Evolutionary conservation across 192 early-diverging fungal genomes (phyloP).

Genomic region (Podila minutissima): DNA sequence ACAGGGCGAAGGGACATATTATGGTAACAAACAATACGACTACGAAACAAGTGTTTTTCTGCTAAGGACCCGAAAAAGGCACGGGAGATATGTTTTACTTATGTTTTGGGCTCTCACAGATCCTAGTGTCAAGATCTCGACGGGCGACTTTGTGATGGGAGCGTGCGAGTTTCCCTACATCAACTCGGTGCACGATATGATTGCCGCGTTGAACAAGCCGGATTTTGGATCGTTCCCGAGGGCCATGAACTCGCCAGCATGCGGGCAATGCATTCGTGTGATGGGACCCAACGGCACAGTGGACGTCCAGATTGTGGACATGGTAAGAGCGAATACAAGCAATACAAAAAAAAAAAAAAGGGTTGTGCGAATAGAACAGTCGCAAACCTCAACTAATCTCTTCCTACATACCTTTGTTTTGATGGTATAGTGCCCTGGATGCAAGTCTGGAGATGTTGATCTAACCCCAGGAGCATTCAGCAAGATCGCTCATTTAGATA

Average conservation of each 20-base stretch:
- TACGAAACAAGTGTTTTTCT: neutral
- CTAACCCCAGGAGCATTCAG: slow-evolving; percentile 45
- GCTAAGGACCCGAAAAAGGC: neutral
- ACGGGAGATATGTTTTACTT: slow-evolving; percentile 26
- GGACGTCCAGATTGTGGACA: slow-evolving; percentile 62
- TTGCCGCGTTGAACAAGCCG: slow-evolving; percentile 52
- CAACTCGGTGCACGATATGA: slow-evolving; percentile 22
- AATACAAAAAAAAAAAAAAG: neutral
- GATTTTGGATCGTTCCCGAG: slow-evolving; percentile 59
- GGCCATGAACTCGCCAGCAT: slow-evolving; percentile 57
- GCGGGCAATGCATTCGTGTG: slow-evolving; percentile 60
- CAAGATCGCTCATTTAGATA: slow-evolving; percentile 39
- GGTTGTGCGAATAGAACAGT: neutral
- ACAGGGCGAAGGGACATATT: slow-evolving; percentile 60
- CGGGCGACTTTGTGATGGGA: slow-evolving; percentile 17
- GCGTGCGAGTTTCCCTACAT: slow-evolving; percentile 38
- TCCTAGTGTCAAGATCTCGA: slow-evolving; percentile 8
- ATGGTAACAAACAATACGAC: slow-evolving; percentile 38
- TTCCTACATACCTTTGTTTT: neutral
- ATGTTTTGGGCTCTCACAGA: slow-evolving; percentile 25
- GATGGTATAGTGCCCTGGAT: slow-evolving; percentile 42
- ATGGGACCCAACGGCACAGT: slow-evolving; percentile 60
- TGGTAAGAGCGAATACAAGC: slow-evolving; percentile 44
- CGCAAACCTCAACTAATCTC: neutral
- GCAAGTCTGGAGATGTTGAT: slow-evolving; percentile 51